phyloP scores from a whole-genome alignment of 2,329 filamentous ascomycete species.

The Zopfia rhizophila region DNA sequence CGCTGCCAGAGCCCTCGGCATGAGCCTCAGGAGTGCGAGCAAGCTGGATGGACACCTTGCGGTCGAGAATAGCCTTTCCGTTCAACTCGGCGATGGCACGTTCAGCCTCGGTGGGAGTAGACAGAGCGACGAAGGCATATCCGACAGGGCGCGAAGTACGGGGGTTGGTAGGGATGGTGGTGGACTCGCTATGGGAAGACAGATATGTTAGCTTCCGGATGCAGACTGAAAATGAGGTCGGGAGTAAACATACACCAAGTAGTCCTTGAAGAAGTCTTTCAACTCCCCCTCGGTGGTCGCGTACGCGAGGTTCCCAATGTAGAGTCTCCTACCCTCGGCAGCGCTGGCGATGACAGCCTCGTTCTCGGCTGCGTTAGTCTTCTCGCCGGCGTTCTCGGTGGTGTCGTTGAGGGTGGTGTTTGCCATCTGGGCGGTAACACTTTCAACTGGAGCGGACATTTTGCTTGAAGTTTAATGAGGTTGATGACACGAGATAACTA shows the following conservation, averaged over 20 bases:
- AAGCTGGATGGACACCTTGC: conserved; percentile 98
- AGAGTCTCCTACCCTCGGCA: conserved; percentile 98
- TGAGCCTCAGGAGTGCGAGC: conserved; percentile 95
- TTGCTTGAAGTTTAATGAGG: conserved; percentile 64
- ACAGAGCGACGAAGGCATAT: conserved; percentile 98
- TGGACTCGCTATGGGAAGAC: conserved; percentile 80
- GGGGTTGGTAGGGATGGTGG: conserved; percentile 99
- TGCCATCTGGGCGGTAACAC: conserved; percentile 77
- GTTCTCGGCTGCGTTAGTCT: conserved; percentile 79
- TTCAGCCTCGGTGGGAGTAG: conserved; percentile 92
- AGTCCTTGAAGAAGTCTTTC: conserved; percentile 99
- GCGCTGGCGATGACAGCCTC: conserved; percentile 96
- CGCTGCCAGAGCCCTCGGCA: conserved; percentile 77
- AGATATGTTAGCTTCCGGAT: conserved; percentile 33
- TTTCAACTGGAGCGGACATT: conserved; percentile 88
- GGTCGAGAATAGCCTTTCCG: conserved; percentile 96
- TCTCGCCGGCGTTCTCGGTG: conserved; percentile 63
- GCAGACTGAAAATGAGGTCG: conserved; percentile 2
- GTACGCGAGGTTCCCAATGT: conserved; percentile 99
- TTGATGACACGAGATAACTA: conserved; percentile 64
- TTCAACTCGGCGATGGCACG: conserved; percentile 95
- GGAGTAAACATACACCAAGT: conserved; percentile 86
- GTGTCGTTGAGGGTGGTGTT: conserved; percentile 71
- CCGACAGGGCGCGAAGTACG: conserved; percentile 98
- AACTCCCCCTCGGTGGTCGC: conserved; percentile 99